Evolutionary conservation across 176 grass and related monocot genomes (phyloP).

Genomic region (Ensete glaucum): DNA sequence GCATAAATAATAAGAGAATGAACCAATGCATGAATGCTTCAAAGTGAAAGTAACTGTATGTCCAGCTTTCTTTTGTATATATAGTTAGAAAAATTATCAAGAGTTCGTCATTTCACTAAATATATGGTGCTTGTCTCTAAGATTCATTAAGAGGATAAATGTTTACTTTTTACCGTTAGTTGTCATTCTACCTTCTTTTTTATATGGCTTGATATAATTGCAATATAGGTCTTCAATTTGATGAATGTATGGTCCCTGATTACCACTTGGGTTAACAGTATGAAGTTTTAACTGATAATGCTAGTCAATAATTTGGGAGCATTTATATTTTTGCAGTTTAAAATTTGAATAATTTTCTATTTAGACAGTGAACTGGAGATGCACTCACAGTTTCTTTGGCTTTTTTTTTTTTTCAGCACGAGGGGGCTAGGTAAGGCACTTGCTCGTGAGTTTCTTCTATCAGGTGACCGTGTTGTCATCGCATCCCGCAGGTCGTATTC

Average conservation of each 20-base stretch:
- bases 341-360: neutral
- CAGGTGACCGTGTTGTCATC: constrained; percentile 88
- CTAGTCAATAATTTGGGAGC: neutral
- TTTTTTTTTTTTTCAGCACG: constrained; percentile 46
- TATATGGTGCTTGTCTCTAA: neutral
- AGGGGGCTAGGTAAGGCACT: constrained; percentile 97
- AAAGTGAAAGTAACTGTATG: too few species aligned
- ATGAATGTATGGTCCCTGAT: neutral
- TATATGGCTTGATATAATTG: neutral
- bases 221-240: neutral
- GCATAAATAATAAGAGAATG: neutral
- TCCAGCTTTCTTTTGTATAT: neutral
- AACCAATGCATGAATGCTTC: too few species aligned
- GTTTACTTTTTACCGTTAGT: too few species aligned
- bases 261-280: neutral
- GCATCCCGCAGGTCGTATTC: constrained; percentile 74
- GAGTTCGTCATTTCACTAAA: neutral
- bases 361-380: neutral
- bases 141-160: too few species aligned
- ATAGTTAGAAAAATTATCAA: neutral
- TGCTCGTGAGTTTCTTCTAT: constrained; percentile 98
- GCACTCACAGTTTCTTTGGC: neutral
- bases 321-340: constrained; percentile 14
- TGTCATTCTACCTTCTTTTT: neutral
- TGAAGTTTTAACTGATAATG: neutral